phyloP scores from a whole-genome alignment of 495 filamentous ascomycete species.

The Aspergillus asperescens region DNA sequence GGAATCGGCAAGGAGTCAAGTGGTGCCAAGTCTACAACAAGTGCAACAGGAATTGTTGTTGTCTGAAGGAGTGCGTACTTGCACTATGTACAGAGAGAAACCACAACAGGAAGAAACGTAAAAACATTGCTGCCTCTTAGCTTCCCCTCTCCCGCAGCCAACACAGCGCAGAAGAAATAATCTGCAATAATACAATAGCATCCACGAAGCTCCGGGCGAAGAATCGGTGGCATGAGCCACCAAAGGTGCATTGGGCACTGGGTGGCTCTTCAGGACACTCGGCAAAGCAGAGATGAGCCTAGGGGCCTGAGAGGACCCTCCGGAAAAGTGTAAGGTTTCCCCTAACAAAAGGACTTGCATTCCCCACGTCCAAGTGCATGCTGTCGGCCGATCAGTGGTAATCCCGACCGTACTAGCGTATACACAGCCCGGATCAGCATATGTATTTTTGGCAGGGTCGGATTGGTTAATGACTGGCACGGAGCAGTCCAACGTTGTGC shows the following conservation, averaged over 20 bases:
- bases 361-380: conserved; percentile 21
- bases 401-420: conserved; percentile 12
- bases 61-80: too few species aligned
- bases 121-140: too few species aligned
- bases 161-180: background rate
- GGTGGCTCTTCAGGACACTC: background rate
- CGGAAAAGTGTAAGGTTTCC: conserved; percentile 11
- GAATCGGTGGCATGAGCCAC: conserved; percentile 6
- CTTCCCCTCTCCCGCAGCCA: background rate
- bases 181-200: too few species aligned
- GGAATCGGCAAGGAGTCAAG: conserved; percentile 1
- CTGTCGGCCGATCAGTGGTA: conserved; percentile 19
- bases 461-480: conserved; percentile 22
- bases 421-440: conserved; percentile 13
- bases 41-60: too few species aligned
- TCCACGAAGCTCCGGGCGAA: conserved; percentile 12
- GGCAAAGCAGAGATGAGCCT: too few species aligned
- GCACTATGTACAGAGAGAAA: too few species aligned
- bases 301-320: conserved; percentile 6
- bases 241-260: conserved; percentile 17
- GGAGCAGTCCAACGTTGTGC: conserved; percentile 15
- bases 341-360: conserved; percentile 19
- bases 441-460: conserved; percentile 22
- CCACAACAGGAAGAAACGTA: too few species aligned
- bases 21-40: conserved; percentile 7